Evolutionary conservation across 768 basidiomycete genomes (phyloP), one percentile per base, ranked within the genome.

Genomic region (Strobilomyces dryophilus): DNA sequence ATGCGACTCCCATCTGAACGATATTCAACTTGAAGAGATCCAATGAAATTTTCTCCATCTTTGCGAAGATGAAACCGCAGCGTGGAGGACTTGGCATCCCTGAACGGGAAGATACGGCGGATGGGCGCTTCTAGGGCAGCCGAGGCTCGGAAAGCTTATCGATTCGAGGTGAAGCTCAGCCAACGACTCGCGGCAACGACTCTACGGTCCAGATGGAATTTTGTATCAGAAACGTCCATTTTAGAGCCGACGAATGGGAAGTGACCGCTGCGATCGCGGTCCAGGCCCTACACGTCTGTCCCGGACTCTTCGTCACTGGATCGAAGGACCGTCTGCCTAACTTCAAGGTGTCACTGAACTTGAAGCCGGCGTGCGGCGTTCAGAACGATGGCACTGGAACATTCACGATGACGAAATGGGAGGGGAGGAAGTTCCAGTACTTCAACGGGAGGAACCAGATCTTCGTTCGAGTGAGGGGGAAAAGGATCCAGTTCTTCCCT

Each of bases 181-280:
- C 14, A n/a, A n/a, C 37, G 7, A 39, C 5, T n/a, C n/a, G 10
- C 37, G 10, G 18, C 37, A 39, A n/a, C 15, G 5, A 15, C 27
- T 39, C 44, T 32, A 32, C 29, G 11, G 14, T 18, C 44, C n/a
- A 3, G 18, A 76, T 78, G 76, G 75, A 76, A 42, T 61, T 78
- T 40, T 57, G 60, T 18, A 61, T 78, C 26, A 61, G 54, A 9
- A 60, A 66, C 27, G 53, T 78, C 9, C 48, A 60, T 12, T 67
- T 59, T 51, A 70, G 73, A 14, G 77, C 75, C 3, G 78, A 75
- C 50, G 61, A 75, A 39, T 86, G 78, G 74, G 77, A 79, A 29
- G 74, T 89, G n/a, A 84, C 78, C n/a, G 76, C 80, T 34, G 73
- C 67, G 8, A 73, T 92, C 45, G 80, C 81, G 2, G 51, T 2